Evolutionary conservation across 306 rosid species (phyloP).

Genomic region (Spatholobus suberectus): DNA sequence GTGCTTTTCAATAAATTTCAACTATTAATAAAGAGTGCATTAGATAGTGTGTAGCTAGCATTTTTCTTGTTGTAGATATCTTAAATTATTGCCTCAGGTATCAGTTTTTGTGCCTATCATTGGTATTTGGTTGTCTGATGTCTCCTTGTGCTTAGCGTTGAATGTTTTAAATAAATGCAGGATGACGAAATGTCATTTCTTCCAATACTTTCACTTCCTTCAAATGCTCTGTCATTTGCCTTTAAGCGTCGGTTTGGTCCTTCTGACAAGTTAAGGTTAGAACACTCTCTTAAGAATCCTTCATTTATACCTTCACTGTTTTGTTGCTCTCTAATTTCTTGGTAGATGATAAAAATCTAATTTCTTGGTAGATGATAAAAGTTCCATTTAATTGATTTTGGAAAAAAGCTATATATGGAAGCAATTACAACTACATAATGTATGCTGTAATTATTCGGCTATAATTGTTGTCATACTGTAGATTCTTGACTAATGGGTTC

Average conservation of each 20-base stretch:
- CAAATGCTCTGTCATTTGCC: conserved; percentile 83
- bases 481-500: not conserved
- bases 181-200: conserved; percentile 86
- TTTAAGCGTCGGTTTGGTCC: conserved; percentile 86
- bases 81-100: not conserved
- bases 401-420: not conserved
- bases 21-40: not conserved
- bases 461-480: not conserved
- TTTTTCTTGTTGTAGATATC: not conserved
- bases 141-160: not conserved
- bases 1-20: not conserved
- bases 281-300: conserved; percentile 18
- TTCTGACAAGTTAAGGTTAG: conserved; percentile 85
- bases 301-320: conserved; percentile 1
- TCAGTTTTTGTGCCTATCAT: conserved; percentile 16
- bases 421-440: not conserved
- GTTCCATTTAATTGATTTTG: not conserved
- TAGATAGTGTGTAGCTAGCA: not conserved
- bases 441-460: not conserved
- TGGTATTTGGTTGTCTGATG: conserved; percentile 24
- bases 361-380: too few relatives aligned
- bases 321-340: not conserved
- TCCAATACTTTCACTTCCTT: conserved; percentile 77
- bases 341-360: conserved; percentile 4
- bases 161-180: conserved; percentile 58